Conservation (phyloP, 495 filamentous ascomycete species). For the Arthonia radiata region DNA sequence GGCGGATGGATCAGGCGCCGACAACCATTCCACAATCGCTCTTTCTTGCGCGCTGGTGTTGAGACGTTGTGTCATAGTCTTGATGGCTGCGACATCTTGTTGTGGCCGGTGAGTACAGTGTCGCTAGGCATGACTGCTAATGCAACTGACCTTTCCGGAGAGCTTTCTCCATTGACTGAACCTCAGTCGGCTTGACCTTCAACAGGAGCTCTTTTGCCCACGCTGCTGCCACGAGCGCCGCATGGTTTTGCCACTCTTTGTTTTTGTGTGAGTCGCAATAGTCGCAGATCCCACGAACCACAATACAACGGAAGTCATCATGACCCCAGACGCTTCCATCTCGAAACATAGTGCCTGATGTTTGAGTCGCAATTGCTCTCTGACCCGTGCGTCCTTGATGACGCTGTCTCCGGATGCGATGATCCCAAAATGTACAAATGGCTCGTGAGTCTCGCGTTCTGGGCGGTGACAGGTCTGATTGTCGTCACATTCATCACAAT, state of each 20-base stretch:
- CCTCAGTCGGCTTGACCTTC: too few species aligned
- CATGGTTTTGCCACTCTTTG: slow-evolving; percentile 15
- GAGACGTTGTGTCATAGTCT: too few species aligned
- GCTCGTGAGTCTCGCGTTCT: slow-evolving; percentile 5
- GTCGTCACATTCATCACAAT: slow-evolving; percentile 5
- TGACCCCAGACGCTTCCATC: slow-evolving; percentile 22
- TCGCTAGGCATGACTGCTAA: too few species aligned
- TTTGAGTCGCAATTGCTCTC: slow-evolving; percentile 8
- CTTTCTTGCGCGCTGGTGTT: too few species aligned
- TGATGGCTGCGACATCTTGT: too few species aligned
- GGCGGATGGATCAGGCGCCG: too few species aligned
- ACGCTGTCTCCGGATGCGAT: slow-evolving; percentile 19
- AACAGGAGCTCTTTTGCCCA: slow-evolving; percentile 13
- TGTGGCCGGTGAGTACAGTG: too few species aligned
- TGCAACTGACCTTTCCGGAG: too few species aligned
- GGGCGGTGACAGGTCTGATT: slow-evolving; percentile 3
- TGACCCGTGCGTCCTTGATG: slow-evolving; percentile 10
- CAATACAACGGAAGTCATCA: slow-evolving; percentile 13
- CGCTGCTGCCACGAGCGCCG: slow-evolving; percentile 13
- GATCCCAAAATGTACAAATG: slow-evolving; percentile 17
- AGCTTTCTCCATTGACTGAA: too few species aligned
- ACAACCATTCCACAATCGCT: too few species aligned
- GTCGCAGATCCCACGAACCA: slow-evolving; percentile 18
- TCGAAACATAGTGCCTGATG: slow-evolving; percentile 19
- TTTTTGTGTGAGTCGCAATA: slow-evolving; percentile 18